Evolutionary conservation across 2,329 filamentous ascomycete genomes (phyloP), one percentile per base, ranked within the genome.

Genomic region (Sarocladiaceae sp.): DNA sequence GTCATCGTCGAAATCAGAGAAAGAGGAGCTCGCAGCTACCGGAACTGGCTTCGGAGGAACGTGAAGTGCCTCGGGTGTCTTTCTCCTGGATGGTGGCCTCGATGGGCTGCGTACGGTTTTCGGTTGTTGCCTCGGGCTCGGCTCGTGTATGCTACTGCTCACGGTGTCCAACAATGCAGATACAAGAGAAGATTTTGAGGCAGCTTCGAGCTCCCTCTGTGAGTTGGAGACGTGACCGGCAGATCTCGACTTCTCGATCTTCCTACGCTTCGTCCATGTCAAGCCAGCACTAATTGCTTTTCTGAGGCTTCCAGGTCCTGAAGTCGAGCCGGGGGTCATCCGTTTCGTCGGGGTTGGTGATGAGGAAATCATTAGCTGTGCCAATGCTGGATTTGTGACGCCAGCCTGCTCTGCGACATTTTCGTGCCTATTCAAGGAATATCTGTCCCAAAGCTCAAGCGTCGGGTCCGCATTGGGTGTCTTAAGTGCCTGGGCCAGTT

Each of bases 361-460:
- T 4, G 82, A 87, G 0, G 83, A 85, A 2, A 82, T 72, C 66
- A 85, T 78, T 20, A 88, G 66, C 45, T 85, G 77, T 40, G 78
- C 76, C 19, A 87, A 67, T 13, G 74, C 66, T 31, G 78, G 77
- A 52, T 79, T 80, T 33, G 68, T 61, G 33, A 72, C 61, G 16
- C 75, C 74, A 61, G 43, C 63, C 52, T 49, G 71, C 62, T 48
- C 71, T 62, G 12, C 68, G 58, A 44, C 64, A 61, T 49, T 72
- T 67, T 55, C 70, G 20, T 51, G 48, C 65, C 44, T 58, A 29
- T 57, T 61, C 13, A 79, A 63, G 29, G 83, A 76, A 57, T 87
- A 88, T 43, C 83, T 80, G 53, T 85, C 85, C 86, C 86, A 91
- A 2, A 90, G 64, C 50, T 90, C 84, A 24, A 83, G 64, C 2